Conservation (phyloP, 257 asterid species). For the Rauvolfia tetraphylla region DNA sequence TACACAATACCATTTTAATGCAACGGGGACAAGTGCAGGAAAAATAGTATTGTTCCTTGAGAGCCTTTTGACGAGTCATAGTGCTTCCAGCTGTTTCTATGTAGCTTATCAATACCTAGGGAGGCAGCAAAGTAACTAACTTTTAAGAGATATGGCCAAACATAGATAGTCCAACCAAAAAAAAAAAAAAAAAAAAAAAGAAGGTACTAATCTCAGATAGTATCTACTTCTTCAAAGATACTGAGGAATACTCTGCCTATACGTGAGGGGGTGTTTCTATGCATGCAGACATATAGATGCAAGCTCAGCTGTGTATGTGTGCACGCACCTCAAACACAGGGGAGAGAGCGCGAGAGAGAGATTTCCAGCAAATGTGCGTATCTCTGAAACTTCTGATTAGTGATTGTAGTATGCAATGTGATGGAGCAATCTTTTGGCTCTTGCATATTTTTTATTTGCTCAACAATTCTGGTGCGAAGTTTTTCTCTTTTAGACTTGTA, state of each 20-base stretch:
- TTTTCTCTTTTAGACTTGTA: not conserved
- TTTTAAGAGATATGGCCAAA: not conserved
- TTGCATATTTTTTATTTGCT: not conserved
- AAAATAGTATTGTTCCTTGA: constrained; percentile 89
- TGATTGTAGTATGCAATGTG: not conserved
- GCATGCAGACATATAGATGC: not conserved
- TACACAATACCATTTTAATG: constrained; percentile 50
- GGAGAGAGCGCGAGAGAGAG: not conserved
- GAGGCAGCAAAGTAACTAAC: constrained; percentile 3
- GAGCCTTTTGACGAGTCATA: constrained; percentile 72
- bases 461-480: not conserved
- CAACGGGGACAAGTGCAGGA: constrained; percentile 78
- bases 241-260: not conserved
- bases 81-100: constrained; percentile 98
- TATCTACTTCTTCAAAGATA: not conserved
- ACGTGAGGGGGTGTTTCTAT: not conserved
- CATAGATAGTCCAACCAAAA: not conserved
- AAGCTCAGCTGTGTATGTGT: not conserved
- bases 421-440: not conserved
- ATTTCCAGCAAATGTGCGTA: not conserved
- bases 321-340: not conserved
- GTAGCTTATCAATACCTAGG: constrained; percentile 80
- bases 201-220: not conserved
- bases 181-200: not conserved
- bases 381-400: not conserved